Evolutionary conservation across 306 rosid species (phyloP).

Genomic region (Myrica gale): DNA sequence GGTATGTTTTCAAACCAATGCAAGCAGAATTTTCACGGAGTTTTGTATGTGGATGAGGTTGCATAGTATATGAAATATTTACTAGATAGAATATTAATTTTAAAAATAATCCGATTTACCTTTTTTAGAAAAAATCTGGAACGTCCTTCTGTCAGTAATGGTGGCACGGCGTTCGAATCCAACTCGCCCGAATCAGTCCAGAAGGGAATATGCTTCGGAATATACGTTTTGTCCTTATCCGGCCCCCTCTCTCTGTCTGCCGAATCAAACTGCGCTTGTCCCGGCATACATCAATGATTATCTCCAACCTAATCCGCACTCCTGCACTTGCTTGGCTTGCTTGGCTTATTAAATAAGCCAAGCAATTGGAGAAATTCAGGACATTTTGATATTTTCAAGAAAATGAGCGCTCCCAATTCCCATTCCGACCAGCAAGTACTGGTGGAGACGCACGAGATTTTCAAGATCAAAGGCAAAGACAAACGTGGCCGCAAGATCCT

Average conservation of each 20-base stretch:
- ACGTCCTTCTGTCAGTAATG: too few relatives aligned
- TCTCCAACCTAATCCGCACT: background rate
- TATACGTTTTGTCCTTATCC: constrained; percentile 25
- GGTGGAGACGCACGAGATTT: constrained; percentile 58
- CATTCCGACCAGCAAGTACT: constrained; percentile 52
- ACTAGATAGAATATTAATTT: too few relatives aligned
- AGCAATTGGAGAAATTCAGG: background rate
- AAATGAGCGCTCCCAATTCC: constrained; percentile 42
- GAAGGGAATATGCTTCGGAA: constrained; percentile 52
- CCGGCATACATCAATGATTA: background rate
- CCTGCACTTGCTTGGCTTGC: too few relatives aligned
- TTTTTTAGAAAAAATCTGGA: too few relatives aligned
- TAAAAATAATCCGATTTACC: too few relatives aligned
- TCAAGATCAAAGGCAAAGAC: constrained; percentile 79
- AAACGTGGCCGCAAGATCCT: constrained; percentile 75
- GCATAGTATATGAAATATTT: too few relatives aligned
- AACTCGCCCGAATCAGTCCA: background rate
- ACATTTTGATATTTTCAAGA: background rate
- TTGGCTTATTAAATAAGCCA: too few relatives aligned
- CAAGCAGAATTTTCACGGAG: too few relatives aligned
- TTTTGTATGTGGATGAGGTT: too few relatives aligned
- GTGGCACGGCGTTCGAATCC: too few relatives aligned
- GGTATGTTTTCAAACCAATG: too few relatives aligned
- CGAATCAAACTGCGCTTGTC: background rate
- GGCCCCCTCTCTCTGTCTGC: background rate